Evolutionary conservation across 2,329 filamentous ascomycete species (phyloP).

Genomic region (Colletotrichum sp.): DNA sequence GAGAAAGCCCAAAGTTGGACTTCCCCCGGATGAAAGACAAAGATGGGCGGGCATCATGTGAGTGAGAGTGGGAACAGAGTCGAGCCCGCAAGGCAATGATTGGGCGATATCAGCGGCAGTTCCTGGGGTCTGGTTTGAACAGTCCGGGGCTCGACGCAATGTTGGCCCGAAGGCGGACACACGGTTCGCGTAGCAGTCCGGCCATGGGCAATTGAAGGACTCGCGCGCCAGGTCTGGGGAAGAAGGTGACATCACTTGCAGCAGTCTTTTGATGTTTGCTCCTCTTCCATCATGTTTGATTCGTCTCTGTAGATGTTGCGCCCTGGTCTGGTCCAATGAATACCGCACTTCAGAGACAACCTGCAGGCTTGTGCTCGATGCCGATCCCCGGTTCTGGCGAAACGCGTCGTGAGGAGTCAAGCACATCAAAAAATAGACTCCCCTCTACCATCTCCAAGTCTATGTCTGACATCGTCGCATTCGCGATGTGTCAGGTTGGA

Average conservation of each 20-base stretch:
- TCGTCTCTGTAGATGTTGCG: neutral
- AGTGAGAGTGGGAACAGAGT: neutral
- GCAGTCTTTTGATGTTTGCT: neutral
- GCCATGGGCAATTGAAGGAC: neutral
- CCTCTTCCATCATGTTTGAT: neutral
- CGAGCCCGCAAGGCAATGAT: neutral
- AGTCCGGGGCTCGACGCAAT: conserved; percentile 6
- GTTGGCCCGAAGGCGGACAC: conserved; percentile 12
- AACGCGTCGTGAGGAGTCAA: neutral
- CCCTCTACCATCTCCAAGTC: neutral
- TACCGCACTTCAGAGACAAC: neutral
- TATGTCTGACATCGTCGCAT: neutral
- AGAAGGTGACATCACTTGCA: neutral
- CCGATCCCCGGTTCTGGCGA: neutral
- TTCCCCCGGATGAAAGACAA: neutral
- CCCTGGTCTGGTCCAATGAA: neutral
- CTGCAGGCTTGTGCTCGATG: neutral
- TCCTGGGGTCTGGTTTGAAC: neutral
- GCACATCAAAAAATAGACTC: neutral
- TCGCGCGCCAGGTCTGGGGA: neutral
- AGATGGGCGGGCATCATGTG: neutral
- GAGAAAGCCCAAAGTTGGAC: neutral
- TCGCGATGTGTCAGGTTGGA: neutral
- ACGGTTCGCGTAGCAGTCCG: neutral
- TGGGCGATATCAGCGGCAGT: neutral